phyloP scores from a whole-genome alignment of 2,329 filamentous ascomycete genomes.

The Fusarium aywerte region DNA sequence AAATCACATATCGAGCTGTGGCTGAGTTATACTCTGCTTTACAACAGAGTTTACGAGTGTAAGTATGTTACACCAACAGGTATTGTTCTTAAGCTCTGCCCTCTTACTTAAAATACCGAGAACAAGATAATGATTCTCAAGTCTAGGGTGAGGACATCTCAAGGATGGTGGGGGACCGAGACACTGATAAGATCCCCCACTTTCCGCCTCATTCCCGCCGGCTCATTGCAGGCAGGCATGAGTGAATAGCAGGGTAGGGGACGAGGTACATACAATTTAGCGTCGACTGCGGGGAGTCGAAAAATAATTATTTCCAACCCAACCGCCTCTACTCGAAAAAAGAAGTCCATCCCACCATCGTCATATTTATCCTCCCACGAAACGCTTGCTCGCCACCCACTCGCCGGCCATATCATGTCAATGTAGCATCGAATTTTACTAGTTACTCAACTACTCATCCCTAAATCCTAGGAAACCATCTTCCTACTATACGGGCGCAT shows the following conservation, averaged over 20 bases:
- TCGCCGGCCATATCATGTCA: conserved; percentile 32
- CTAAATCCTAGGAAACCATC: background rate
- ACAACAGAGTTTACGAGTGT: too few species aligned
- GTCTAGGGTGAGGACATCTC: conserved; percentile 24
- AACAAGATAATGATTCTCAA: background rate
- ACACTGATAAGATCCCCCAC: conserved; percentile 40
- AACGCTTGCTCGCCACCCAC: conserved; percentile 5
- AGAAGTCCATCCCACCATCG: conserved; percentile 16
- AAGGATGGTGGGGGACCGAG: conserved; percentile 26
- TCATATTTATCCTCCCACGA: conserved; percentile 12
- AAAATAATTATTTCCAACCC: conserved; percentile 45
- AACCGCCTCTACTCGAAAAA: conserved; percentile 20
- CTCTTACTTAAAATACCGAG: background rate
- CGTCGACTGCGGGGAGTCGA: conserved; percentile 38
- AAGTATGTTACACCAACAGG: too few species aligned
- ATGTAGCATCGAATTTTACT: conserved; percentile 42
- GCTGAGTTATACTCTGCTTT: too few species aligned
- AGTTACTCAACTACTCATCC: background rate
- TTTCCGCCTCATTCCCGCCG: conserved; percentile 18
- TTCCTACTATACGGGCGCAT: background rate
- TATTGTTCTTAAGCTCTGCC: too few species aligned
- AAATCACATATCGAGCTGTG: too few species aligned
- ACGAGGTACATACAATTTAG: conserved; percentile 35
- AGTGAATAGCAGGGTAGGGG: conserved; percentile 37
- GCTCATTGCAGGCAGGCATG: background rate